Evolutionary conservation across 441 rosid genomes (phyloP).

Genomic region (Populus hybrid): DNA sequence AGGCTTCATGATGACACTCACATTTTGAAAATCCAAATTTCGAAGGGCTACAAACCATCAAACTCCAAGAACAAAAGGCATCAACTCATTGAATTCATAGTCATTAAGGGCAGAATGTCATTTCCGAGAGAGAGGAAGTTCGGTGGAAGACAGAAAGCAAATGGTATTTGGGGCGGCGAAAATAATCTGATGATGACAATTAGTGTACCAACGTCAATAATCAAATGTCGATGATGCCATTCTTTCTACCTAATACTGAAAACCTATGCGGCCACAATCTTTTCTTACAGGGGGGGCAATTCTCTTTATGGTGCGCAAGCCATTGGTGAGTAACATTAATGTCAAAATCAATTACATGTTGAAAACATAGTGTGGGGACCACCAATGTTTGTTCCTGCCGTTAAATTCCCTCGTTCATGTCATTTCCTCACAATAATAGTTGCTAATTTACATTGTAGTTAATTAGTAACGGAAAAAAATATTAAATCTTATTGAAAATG

Average conservation of each 20-base stretch:
- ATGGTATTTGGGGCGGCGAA: not conserved
- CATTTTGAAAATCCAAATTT: not conserved
- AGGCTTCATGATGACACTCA: not conserved
- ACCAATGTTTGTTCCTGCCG: not conserved
- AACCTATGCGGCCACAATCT: not conserved
- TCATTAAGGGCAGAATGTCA: not conserved
- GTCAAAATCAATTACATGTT: constrained; percentile 18
- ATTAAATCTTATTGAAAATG: constrained; percentile 22
- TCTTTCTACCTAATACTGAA: not conserved
- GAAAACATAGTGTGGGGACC: constrained; percentile 7
- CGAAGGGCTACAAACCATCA: not conserved
- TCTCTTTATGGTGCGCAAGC: not conserved
- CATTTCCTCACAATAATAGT: constrained; percentile 25
- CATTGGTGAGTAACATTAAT: constrained; percentile 12
- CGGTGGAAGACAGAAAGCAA: not conserved
- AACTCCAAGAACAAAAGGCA: not conserved
- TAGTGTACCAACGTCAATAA: not conserved
- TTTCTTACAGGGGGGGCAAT: not conserved
- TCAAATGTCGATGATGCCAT: not conserved
- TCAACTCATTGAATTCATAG: not conserved
- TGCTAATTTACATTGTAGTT: constrained; percentile 43
- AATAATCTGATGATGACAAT: too few relatives aligned
- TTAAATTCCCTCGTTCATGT: constrained; percentile 24
- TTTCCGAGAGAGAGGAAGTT: not conserved
- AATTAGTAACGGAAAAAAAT: constrained; percentile 21